Evolutionary conservation across 176 grass and related monocot species (phyloP), one percentile per base, ranked within the genome.

Genomic region (Phoenix roebelenii): DNA sequence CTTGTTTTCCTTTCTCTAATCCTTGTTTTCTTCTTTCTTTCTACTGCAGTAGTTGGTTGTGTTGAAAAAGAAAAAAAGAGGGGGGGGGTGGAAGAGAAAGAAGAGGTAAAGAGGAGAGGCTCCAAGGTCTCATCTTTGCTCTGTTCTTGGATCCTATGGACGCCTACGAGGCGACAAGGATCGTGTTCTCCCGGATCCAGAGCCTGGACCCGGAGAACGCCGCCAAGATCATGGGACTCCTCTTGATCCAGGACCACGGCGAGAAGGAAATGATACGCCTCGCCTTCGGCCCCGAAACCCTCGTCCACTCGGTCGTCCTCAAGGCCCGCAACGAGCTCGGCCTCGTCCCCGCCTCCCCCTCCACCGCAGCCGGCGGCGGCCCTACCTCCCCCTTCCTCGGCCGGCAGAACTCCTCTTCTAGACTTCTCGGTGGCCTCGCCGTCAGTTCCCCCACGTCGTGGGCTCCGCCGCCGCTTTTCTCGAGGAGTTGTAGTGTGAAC

Each of bases 221-320:
- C 14, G 75, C 82, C 35, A 89, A 78, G 76, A 86, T 95, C 66
- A 82, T 95, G 73, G 79, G 89, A 49, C 35, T 83, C n/a, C 70
- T 95, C 1, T 76, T 95, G 54, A 71, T 80, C 63, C 66, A 83
- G 57, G 89, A 95, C 63, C 74, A 81, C 57, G 64, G 73, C 61
- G 76, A 81, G 58, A 80, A 83, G 79, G 89, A 95, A 25, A 74
- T 95, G 73, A 89, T 89, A 65, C 85, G 85, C 57, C 78, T 95
- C 19, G 90, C 90, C 32, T 82, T 83, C 52, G 85, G 79, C 50
- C 90, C 85, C 15, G 90, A 95, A 6, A 53, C 81, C 23, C 63
- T 89, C 0, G 76, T 95, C 66, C 85, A 80, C 22, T 69, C 85
- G 35, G 22, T 86, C 65, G 63, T 89, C 69, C 55, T 78, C 55